Evolutionary conservation across 345 rosid genomes (phyloP).

Genomic region (Boechera divaricarpa): DNA sequence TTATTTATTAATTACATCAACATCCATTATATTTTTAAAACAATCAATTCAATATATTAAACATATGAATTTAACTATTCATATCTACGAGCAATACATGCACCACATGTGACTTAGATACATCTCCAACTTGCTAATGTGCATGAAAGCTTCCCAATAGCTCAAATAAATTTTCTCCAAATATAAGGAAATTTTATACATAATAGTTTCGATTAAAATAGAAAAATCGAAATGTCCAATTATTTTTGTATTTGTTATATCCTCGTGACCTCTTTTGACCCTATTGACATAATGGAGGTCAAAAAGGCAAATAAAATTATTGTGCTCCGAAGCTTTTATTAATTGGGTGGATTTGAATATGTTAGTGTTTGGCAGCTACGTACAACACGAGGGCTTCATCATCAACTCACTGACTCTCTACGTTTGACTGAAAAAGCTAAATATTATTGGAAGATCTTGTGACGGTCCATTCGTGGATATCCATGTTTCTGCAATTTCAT

Average conservation of each 20-base stretch:
- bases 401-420: constrained; percentile 40
- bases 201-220: neutral
- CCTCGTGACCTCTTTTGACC: constrained; percentile 15
- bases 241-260: constrained; percentile 6
- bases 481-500: constrained; percentile 36
- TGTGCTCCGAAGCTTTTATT: constrained; percentile 31
- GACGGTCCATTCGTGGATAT: constrained; percentile 45
- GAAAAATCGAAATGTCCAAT: neutral
- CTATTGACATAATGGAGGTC: constrained; percentile 31
- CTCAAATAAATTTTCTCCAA: neutral
- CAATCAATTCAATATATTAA: neutral
- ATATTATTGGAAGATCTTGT: constrained; percentile 43
- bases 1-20: neutral
- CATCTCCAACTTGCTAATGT: constrained; percentile 10
- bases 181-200: neutral
- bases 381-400: constrained; percentile 43
- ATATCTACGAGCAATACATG: constrained; percentile 1
- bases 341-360: constrained; percentile 28
- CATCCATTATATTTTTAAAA: neutral
- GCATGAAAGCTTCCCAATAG: constrained; percentile 23
- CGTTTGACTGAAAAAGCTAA: constrained; percentile 36
- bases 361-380: constrained; percentile 47
- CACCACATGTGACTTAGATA: neutral
- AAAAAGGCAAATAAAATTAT: constrained; percentile 38
- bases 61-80: neutral